These are phyloP conservation scores for Clavispora phyllophila DNA, from an alignment of 805 yeast genomes.

Conservation along the genomic window DNA sequence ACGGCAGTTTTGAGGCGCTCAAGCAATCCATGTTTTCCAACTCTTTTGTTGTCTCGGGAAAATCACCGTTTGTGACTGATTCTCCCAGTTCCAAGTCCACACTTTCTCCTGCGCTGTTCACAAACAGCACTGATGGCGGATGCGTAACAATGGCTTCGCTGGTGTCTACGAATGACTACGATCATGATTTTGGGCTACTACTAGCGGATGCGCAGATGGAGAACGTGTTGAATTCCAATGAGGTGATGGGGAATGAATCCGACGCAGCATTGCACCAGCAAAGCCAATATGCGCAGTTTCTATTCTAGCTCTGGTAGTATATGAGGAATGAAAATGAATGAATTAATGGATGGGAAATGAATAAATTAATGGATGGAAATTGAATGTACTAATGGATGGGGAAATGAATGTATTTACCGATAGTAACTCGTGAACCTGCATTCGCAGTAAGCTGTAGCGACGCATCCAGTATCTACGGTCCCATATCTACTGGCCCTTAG, in stretches of 20 bases:
- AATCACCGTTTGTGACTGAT: constrained; percentile 7
- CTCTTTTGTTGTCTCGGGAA: constrained; percentile 3
- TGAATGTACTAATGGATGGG: too few relatives aligned
- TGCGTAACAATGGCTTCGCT: not conserved
- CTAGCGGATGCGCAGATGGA: not conserved
- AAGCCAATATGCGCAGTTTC: not conserved
- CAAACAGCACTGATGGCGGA: not conserved
- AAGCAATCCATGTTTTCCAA: constrained; percentile 1
- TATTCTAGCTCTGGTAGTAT: not conserved
- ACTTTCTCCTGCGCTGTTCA: not conserved
- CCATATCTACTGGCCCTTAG: too few relatives aligned
- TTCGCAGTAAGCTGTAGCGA: too few relatives aligned
- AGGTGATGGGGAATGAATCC: not conserved
- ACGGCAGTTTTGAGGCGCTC: constrained; percentile 3
- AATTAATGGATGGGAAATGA: too few relatives aligned
- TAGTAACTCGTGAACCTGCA: too few relatives aligned
- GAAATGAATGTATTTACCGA: too few relatives aligned
- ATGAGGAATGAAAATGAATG: too few relatives aligned
- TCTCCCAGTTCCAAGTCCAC: not conserved
- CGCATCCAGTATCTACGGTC: too few relatives aligned
- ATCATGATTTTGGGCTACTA: not conserved
- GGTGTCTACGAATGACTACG: not conserved
- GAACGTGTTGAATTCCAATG: not conserved
- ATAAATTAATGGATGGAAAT: too few relatives aligned
- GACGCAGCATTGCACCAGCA: too few relatives aligned